These are phyloP conservation scores for Botryotinia narcissicola DNA, from an alignment of 2,329 filamentous ascomycete genomes.

Conservation along the genomic window DNA sequence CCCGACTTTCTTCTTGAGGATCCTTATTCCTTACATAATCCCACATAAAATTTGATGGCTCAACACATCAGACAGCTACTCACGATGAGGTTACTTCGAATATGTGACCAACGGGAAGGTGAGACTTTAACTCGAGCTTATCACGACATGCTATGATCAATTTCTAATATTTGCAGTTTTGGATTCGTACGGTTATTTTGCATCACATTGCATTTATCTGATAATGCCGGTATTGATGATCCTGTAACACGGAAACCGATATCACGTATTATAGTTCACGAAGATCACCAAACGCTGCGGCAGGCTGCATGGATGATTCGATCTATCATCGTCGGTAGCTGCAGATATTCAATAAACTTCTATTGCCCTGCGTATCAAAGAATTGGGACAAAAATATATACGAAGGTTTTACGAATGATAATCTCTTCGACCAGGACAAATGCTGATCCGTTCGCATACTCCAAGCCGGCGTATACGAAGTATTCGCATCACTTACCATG, in stretches of 20 bases:
- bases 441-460: not conserved
- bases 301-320: not conserved
- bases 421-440: not conserved
- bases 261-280: not conserved
- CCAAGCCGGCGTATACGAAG: not conserved
- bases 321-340: not conserved
- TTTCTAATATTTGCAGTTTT: not conserved
- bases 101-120: too few species aligned
- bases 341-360: not conserved
- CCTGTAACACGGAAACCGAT: too few species aligned
- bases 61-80: not conserved
- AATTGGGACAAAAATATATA: not conserved
- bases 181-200: not conserved
- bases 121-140: not conserved
- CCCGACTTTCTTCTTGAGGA: not conserved
- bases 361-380: not conserved
- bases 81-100: not conserved
- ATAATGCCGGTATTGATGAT: not conserved
- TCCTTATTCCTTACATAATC: not conserved
- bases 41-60: not conserved
- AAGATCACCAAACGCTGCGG: not conserved
- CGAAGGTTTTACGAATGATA: not conserved
- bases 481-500: not conserved
- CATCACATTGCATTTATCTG: not conserved
- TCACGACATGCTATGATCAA: too few species aligned